Evolutionary conservation across 352 stramenopile genomes (phyloP).

Genomic region (Phytophthora pistaciae): DNA sequence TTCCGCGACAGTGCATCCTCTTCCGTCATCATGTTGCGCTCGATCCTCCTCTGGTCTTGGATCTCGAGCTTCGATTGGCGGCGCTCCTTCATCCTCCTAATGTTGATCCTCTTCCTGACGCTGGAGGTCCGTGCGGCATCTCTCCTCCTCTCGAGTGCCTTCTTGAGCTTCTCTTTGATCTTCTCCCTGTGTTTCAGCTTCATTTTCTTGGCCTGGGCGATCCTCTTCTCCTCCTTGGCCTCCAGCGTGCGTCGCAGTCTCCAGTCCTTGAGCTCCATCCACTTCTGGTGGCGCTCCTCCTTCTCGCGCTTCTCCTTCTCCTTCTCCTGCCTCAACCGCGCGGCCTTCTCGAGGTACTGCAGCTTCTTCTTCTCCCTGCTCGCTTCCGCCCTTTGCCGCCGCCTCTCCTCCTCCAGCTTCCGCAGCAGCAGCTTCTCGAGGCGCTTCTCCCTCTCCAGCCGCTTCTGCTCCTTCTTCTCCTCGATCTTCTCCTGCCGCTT

Average conservation of each 20-base stretch:
- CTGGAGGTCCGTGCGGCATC: not conserved
- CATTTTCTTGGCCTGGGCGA: conserved; percentile 4
- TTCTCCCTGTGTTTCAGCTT: not conserved
- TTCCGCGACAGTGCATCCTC: not conserved
- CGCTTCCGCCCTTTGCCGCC: not conserved
- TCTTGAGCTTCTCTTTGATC: not conserved
- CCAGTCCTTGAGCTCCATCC: conserved; percentile 23
- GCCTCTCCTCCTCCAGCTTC: not conserved
- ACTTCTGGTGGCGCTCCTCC: not conserved
- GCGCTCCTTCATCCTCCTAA: not conserved
- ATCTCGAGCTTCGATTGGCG: not conserved
- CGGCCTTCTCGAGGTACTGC: not conserved
- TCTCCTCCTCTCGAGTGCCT: not conserved
- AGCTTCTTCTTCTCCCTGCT: not conserved
- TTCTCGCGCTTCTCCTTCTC: not conserved
- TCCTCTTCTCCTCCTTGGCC: conserved; percentile 14
- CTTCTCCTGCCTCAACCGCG: not conserved
- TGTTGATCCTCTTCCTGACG: not conserved
- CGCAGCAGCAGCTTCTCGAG: conserved; percentile 11
- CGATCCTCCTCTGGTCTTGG: not conserved
- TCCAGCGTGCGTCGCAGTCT: conserved; percentile 25
- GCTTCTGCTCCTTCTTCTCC: conserved; percentile 2
- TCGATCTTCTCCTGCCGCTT: conserved; percentile 7
- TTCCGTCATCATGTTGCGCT: not conserved
- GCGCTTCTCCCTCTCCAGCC: conserved; percentile 1